phyloP scores from a whole-genome alignment of 805 yeast genomes.

The Saccharomycopsis fodiens region DNA sequence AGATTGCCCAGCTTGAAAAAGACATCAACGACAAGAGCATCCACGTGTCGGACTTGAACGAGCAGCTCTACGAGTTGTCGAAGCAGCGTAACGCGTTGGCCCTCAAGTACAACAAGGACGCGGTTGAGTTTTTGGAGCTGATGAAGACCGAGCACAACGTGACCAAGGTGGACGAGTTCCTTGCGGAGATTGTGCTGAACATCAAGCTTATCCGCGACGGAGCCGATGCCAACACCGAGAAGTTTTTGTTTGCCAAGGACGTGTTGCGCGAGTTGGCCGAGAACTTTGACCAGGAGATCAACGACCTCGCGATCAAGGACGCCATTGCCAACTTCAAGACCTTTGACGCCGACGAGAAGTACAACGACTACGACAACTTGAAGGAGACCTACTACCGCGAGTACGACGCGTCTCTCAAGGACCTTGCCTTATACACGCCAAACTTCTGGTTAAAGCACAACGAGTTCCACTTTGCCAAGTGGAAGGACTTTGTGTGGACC shows the following conservation, averaged over 20 bases:
- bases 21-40: constrained; percentile 12
- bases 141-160: constrained; percentile 9
- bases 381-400: constrained; percentile 21
- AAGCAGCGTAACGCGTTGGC: constrained; percentile 16
- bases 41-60: constrained; percentile 13
- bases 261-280: constrained; percentile 42
- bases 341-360: constrained; percentile 22
- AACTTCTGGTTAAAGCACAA: constrained; percentile 13
- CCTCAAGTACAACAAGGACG: constrained; percentile 15
- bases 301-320: constrained; percentile 78
- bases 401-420: constrained; percentile 14
- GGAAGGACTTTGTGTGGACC: constrained; percentile 16
- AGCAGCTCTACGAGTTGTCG: constrained; percentile 13
- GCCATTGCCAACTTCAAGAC: constrained; percentile 51
- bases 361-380: constrained; percentile 15
- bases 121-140: constrained; percentile 13
- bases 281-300: constrained; percentile 75
- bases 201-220: constrained; percentile 15
- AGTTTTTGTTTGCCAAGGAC: constrained; percentile 20
- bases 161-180: constrained; percentile 1
- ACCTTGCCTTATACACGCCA: constrained; percentile 10
- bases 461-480: constrained; percentile 18
- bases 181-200: constrained; percentile 1
- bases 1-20: constrained; percentile 4
- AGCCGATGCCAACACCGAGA: constrained; percentile 14